These are phyloP conservation scores for Microglena sp. DNA, from an alignment of 139 green algal genomes.

Conservation along the genomic window DNA sequence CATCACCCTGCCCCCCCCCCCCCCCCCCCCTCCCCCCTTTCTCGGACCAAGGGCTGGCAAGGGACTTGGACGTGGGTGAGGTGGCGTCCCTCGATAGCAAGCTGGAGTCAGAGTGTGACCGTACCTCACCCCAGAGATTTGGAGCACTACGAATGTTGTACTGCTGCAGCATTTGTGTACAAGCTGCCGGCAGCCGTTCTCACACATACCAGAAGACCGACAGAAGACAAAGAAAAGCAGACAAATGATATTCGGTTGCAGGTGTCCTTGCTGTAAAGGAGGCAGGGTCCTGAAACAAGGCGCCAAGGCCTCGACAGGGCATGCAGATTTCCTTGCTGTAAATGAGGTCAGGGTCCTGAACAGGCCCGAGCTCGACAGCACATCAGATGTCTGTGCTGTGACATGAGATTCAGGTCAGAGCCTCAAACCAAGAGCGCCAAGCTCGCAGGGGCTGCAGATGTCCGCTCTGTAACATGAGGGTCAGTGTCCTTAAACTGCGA, in stretches of 20 bases:
- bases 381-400: background rate
- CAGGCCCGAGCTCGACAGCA: background rate
- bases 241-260: conserved; percentile 5
- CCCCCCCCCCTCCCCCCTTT: conserved; percentile 30
- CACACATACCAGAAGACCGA: conserved; percentile 39
- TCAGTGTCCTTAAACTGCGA: no score
- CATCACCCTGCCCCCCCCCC: no score
- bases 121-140: conserved; percentile 37
- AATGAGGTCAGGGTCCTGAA: background rate
- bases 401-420: background rate
- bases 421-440: background rate
- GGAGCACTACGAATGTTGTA: conserved; percentile 31
- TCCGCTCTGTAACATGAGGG: no score
- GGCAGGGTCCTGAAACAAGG: background rate
- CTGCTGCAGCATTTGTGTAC: conserved; percentile 21
- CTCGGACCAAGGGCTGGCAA: conserved; percentile 38
- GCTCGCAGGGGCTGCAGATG: background rate
- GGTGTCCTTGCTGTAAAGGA: conserved; percentile 1
- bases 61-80: conserved; percentile 30
- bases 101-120: conserved; percentile 41
- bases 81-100: conserved; percentile 23
- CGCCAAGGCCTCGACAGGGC: background rate
- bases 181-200: conserved; percentile 19
- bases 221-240: background rate
- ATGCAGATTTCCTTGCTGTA: no score